Base-by-base conservation (phyloP, 805 yeast genomes). In the Candida pseudoglaebosa region DNA sequence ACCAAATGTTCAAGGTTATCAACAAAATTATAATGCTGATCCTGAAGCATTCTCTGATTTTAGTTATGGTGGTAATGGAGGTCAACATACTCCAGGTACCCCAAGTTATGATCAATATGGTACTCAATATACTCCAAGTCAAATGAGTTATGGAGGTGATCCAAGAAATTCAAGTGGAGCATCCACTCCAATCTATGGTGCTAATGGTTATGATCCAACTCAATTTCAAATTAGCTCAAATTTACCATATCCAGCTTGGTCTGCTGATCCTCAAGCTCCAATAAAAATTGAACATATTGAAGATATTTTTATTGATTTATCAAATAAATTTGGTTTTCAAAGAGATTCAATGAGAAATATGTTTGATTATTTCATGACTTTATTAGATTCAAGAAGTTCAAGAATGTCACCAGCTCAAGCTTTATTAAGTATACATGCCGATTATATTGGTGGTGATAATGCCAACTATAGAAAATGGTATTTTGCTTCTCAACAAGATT, bases 171-270 rank as follows among this genome's bases (percentile, higher is more conserved):
- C 93, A 1, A 82, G 95, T 9, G 97, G 97, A 45, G 87, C 96
- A 31, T 87, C 96, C 2, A 93, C 99, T 30, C 98, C 99, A 15
- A 78, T 87, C 50, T 85, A 85, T 57, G 95, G 93, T 29, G 79
- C 80, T 40, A 75, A 70, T 43, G 73, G 71, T 40, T 73, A 77
- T 53, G 83, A 80, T 53, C 83, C 84, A 24, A 68, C 80, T 5
- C 80, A 55, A 61, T 78, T 57, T 67, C 85, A 55, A 67, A 81
- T 73, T 82, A 87, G 60, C 52, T 83, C 67, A 74, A 95, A 52
- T 79, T 89, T 93, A 62, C 99, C 99, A 24, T 93, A 91, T 62
- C 99, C 99, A 32, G 98, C 99, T 37, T 93, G 99, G 99, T 86
- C 96, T 18, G 95, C 95, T 34, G 98, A 93, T 64, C 90, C 84